Evolutionary conservation across 2,329 filamentous ascomycete species (phyloP).

Genomic region (Talaromyces sp.): DNA sequence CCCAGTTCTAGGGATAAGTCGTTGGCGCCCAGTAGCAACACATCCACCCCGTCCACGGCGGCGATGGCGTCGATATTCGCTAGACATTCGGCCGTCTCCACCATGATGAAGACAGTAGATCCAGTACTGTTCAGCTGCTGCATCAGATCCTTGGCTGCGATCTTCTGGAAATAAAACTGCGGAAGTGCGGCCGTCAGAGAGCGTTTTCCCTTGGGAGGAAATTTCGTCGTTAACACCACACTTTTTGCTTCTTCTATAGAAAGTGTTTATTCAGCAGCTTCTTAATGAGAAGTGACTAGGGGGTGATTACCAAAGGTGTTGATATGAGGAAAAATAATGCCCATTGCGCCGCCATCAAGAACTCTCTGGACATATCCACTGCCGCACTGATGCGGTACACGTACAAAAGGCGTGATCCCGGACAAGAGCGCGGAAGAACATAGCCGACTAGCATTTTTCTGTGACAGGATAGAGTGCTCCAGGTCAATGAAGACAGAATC

Average conservation of each 20-base stretch:
- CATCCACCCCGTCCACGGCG: background rate
- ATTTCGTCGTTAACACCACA: background rate
- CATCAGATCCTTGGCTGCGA: background rate
- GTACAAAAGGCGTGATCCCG: background rate
- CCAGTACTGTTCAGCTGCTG: background rate
- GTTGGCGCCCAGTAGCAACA: background rate
- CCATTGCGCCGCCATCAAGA: slow-evolving; percentile 1
- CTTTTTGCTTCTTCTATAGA: background rate
- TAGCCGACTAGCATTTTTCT: background rate
- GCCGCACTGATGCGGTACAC: background rate
- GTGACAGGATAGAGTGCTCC: slow-evolving; percentile 23
- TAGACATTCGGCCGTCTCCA: background rate
- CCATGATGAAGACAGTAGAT: slow-evolving; percentile 1
- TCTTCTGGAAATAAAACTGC: background rate
- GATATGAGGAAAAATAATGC: slow-evolving; percentile 1
- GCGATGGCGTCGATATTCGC: background rate
- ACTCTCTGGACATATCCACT: slow-evolving; percentile 1
- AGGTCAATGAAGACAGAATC: slow-evolving; percentile 36
- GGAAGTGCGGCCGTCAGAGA: background rate
- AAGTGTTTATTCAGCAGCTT: background rate
- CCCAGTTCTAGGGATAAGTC: slow-evolving; percentile 1
- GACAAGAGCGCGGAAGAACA: background rate
- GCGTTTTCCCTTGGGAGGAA: background rate
- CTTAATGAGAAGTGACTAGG: background rate
- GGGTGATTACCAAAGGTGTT: background rate